Evolutionary conservation across 306 rosid species (phyloP).

Genomic region (Trifolium fragiferum): DNA sequence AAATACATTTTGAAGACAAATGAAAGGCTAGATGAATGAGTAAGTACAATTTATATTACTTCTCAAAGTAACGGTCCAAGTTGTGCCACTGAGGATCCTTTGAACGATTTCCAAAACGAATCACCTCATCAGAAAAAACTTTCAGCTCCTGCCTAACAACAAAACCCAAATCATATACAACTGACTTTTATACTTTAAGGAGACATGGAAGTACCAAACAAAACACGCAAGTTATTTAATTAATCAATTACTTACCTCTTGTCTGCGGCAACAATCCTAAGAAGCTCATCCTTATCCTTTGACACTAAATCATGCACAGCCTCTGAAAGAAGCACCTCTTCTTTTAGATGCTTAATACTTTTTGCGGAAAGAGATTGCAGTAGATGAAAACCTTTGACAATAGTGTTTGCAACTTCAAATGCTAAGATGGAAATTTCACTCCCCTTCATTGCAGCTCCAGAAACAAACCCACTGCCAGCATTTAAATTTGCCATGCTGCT

Average conservation of each 20-base stretch:
- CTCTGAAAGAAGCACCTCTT: constrained; percentile 68
- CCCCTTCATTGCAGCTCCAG: constrained; percentile 67
- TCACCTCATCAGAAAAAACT: constrained; percentile 76
- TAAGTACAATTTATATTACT: constrained; percentile 57
- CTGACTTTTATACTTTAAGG: constrained; percentile 16
- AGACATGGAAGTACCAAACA: constrained; percentile 1
- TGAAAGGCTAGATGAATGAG: constrained; percentile 36
- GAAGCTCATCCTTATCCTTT: constrained; percentile 64
- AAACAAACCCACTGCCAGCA: constrained; percentile 63
- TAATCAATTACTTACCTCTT: constrained; percentile 56
- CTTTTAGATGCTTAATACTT: constrained; percentile 63
- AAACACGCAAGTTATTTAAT: constrained; percentile 15
- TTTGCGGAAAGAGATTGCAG: constrained; percentile 66
- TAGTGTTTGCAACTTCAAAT: constrained; percentile 85
- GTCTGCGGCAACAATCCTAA: constrained; percentile 70
- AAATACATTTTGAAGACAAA: constrained; percentile 14
- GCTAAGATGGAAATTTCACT: constrained; percentile 72
- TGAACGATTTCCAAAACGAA: constrained; percentile 86
- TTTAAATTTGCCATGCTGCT: constrained; percentile 82
- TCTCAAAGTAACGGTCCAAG: constrained; percentile 85
- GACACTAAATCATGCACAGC: constrained; percentile 72
- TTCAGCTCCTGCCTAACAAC: constrained; percentile 70
- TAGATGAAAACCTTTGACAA: constrained; percentile 72
- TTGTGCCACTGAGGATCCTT: constrained; percentile 93
- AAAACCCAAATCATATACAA: constrained; percentile 38